Evolutionary conservation across 805 yeast genomes (phyloP), one percentile per base, ranked within the genome.

Genomic region (Nakazawaea ishiwadae): DNA sequence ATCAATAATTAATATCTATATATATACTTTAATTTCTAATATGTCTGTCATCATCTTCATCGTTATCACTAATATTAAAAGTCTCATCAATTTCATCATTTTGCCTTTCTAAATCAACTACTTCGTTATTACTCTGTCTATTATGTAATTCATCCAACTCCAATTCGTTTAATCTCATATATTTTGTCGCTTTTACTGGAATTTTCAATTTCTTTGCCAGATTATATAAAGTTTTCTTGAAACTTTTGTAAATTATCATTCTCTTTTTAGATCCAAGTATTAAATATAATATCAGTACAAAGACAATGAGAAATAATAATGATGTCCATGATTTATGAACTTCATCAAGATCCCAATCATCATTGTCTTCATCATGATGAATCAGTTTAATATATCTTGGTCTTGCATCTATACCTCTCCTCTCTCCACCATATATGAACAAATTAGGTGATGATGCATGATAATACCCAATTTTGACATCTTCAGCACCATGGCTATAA

Each of bases 371-470:
- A 39, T 42, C 62, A 39, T 56, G 50, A 4, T 41, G 40, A 3
- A 42, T 14, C 6, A 6, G 3, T 10, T 14, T 5, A 21, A 53
- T 51, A 45, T 62, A 75, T 2, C 39, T 51, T 0, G 84, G 84
- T 35, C 86, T 56, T 9, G 58, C 37, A 0, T 49, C 36, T 0
- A 73, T 48, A 2, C 67, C 71, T 3, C 50, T 52, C 7, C 56
- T 59, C 50, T 80, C 86, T 12, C 79, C 77, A 3, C 87, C 87
- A 44, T 63, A 63, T 19, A 65, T 60, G 50, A 69, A 75, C 4
- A 68, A 56, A 15, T 65, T 67, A 0, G 76, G 70, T 0, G 75
- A 64, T 0, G 81, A 69, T 12, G 72, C 65, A 51, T 65, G 72
- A 40, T 60, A 68, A 44, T 62, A 75, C 0, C 85, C 84, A 5